Base-by-base conservation (phyloP, 805 yeast genomes). In the Suhomyces kilbournensis region DNA sequence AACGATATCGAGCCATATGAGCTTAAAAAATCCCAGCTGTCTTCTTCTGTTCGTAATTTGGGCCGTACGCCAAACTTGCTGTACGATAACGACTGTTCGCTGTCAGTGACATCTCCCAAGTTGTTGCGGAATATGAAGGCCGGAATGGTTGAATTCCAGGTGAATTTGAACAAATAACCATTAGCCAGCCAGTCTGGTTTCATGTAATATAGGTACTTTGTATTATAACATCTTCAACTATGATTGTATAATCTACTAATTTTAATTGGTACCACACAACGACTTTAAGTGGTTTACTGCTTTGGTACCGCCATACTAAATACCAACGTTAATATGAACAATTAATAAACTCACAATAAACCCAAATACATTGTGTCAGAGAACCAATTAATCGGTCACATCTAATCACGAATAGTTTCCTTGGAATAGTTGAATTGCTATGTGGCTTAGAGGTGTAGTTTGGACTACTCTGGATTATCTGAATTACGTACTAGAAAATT, bases 91-190 rank as follows among this genome's bases (percentile, higher is more conserved):
- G 45, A 44, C 10, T 17, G 42, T 3, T 5, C 15, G 10, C 28
- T 12, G 20, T 15, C 22, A n/a, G 50, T 44, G n/a, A 39, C 19
- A 14, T 49, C 52, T n/a, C 52, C 52, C 17, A n/a, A 43, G 38
- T 12, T 44, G 15, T 46, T 53, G 46, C 47, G 52, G 44, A 56
- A 45, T 25, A 56, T 56, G 60, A 48, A 53, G 40, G 55, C 58
- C 15, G 60, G 60, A 9, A 47, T 56, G 58, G 48, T 54, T 5
- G 56, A 56, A 50, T 56, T 56, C 49, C 60, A 57, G 52, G 49
- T 57, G 35, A 20, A 53, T 40, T 47, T 53, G 47, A 53, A 53
- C 22, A 46, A 34, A 14, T 32, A 32, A 32, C 35, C n/a, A 28
- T 12, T 35, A 20, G 9, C 40, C 40, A 35, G 40, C 40, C 9